phyloP scores from a whole-genome alignment of 148 eudicot species.

The Fagopyrum homotropicum region DNA sequence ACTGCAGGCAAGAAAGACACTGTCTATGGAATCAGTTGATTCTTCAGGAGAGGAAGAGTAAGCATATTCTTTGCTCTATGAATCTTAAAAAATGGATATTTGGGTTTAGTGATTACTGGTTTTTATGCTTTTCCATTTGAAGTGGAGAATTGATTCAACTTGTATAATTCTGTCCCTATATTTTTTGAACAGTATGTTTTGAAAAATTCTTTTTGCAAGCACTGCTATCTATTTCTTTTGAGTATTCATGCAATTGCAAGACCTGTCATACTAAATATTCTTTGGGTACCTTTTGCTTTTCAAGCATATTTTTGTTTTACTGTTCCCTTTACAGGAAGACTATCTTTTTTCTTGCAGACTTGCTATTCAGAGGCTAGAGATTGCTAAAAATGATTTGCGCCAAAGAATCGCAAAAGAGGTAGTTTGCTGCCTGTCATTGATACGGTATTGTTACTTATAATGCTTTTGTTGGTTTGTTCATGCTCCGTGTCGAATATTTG shows the following conservation, averaged over 20 bases:
- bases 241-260: not conserved
- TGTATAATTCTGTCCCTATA: not conserved
- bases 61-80: constrained; percentile 22
- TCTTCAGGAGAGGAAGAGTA: constrained; percentile 99
- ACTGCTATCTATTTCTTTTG: not conserved
- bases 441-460: not conserved
- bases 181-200: not conserved
- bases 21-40: constrained; percentile 87
- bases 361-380: constrained; percentile 95
- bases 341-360: constrained; percentile 37
- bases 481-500: not conserved
- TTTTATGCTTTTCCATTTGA: not conserved
- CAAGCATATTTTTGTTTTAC: not conserved
- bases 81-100: not conserved
- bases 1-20: constrained; percentile 69
- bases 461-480: constrained; percentile 3
- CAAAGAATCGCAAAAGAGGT: constrained; percentile 96
- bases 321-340: not conserved
- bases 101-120: not conserved
- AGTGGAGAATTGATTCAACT: not conserved
- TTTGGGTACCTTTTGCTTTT: not conserved
- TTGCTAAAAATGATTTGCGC: constrained; percentile 84
- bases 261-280: not conserved
- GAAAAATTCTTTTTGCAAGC: not conserved
- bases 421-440: constrained; percentile 1